These are phyloP conservation scores for Claviceps arundinis DNA, from an alignment of 2,329 filamentous ascomycete species.

Conservation along the genomic window DNA sequence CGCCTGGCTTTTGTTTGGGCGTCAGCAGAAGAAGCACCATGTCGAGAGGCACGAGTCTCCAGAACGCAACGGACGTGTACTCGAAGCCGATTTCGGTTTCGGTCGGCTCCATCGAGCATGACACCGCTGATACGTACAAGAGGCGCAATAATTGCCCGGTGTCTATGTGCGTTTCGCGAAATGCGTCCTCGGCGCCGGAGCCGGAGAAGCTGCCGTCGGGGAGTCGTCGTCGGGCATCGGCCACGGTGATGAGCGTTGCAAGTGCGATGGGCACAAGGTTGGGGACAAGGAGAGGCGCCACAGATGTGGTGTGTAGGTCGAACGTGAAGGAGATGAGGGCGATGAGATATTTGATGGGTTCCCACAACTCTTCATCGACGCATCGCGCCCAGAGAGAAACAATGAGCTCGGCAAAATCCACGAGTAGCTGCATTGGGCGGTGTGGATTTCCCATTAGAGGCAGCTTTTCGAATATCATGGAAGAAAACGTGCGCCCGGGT, in stretches of 20 bases:
- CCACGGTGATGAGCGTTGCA: slow-evolving; percentile 46
- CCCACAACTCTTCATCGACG: slow-evolving; percentile 47
- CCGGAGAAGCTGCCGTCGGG: slow-evolving; percentile 34
- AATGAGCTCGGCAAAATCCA: slow-evolving; percentile 51
- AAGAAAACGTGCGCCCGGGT: slow-evolving; percentile 42
- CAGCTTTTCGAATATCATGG: slow-evolving; percentile 55
- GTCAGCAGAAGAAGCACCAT: slow-evolving; percentile 55
- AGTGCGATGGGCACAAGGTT: slow-evolving; percentile 42
- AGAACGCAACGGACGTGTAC: slow-evolving; percentile 37
- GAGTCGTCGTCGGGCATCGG: slow-evolving; percentile 40
- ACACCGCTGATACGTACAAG: slow-evolving; percentile 49
- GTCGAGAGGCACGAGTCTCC: slow-evolving; percentile 53
- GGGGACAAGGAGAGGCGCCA: slow-evolving; percentile 46
- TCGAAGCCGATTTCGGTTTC: slow-evolving; percentile 18
- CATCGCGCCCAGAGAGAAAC: slow-evolving; percentile 57
- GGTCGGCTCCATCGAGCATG: slow-evolving; percentile 33
- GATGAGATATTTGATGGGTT: slow-evolving; percentile 51
- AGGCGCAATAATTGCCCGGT: slow-evolving; percentile 51
- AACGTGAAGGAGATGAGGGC: slow-evolving; percentile 52
- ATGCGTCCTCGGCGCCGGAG: slow-evolving; percentile 23
- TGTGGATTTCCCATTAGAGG: slow-evolving; percentile 38
- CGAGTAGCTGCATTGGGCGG: slow-evolving; percentile 41
- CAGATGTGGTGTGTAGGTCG: slow-evolving; percentile 43
- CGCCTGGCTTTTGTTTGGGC: slow-evolving; percentile 48
- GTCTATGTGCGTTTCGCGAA: slow-evolving; percentile 43